Conservation (phyloP, 805 yeast species). For the Ogataea ramenticola region DNA sequence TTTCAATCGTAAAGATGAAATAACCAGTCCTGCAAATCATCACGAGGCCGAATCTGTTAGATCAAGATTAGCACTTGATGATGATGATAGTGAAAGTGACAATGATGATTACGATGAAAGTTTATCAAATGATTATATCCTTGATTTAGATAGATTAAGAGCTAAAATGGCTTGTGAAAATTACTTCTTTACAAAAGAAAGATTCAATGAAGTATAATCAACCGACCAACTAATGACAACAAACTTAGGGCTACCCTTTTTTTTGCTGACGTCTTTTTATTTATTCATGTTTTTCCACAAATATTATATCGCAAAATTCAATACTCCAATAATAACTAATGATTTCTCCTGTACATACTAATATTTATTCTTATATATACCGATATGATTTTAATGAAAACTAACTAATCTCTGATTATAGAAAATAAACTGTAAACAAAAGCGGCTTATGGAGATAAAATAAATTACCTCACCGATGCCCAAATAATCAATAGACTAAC, state of each 20-base stretch:
- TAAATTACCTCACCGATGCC: no score
- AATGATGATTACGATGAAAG: neutral
- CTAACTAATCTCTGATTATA: no score
- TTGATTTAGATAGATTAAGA: neutral
- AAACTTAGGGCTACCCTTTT: no score
- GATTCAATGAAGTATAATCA: slow-evolving; percentile 1
- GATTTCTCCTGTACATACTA: neutral
- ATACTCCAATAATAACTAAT: neutral
- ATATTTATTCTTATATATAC: neutral
- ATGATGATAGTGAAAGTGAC: neutral
- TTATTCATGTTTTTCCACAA: no score
- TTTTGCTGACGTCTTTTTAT: no score
- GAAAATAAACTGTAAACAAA: no score
- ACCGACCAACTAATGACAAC: no score
- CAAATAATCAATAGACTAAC: no score
- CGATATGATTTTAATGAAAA: neutral
- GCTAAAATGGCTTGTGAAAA: slow-evolving; percentile 1
- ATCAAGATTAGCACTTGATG: no score
- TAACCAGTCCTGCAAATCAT: no score
- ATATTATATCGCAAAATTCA: no score
- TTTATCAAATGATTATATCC: neutral
- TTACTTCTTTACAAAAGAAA: neutral
- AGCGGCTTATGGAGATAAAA: no score
- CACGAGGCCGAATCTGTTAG: neutral
- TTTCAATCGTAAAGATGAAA: neutral